Evolutionary conservation across 768 basidiomycete species (phyloP).

Genomic region (Agaricus sinodeliciosus): DNA sequence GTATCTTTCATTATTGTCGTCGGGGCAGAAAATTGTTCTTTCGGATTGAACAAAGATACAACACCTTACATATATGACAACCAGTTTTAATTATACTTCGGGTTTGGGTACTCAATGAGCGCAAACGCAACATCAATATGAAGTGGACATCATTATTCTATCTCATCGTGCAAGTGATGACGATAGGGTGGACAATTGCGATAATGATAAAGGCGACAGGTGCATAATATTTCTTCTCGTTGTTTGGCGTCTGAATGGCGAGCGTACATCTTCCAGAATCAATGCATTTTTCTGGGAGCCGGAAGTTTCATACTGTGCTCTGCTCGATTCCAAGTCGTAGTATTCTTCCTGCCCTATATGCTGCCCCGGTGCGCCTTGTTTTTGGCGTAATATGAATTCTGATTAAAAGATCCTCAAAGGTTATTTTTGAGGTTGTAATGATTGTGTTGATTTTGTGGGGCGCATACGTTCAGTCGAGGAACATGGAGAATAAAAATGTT

Average conservation of each 20-base stretch:
- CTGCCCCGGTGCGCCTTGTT: not conserved
- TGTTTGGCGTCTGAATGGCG: not conserved
- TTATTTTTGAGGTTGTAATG: conserved; percentile 6
- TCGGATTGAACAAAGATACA: not conserved
- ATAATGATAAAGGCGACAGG: not conserved
- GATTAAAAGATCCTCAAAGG: not conserved
- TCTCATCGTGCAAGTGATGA: conserved; percentile 2
- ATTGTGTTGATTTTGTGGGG: not conserved
- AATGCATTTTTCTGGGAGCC: not conserved
- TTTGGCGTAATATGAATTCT: no score
- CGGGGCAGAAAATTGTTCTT: conserved; percentile 4
- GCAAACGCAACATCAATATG: conserved; percentile 1
- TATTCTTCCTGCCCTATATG: not conserved
- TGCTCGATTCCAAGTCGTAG: conserved; percentile 1
- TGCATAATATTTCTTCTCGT: not conserved
- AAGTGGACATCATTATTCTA: conserved; percentile 4
- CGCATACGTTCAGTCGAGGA: not conserved
- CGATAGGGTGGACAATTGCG: not conserved
- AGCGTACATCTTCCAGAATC: not conserved
- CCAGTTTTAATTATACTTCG: conserved; percentile 5
- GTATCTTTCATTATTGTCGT: not conserved
- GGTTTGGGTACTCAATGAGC: not conserved
- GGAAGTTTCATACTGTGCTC: not conserved
- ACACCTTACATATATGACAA: not conserved
- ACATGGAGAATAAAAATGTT: not conserved